phyloP scores from a whole-genome alignment of 768 basidiomycete genomes.

The Lactarius vividus region DNA sequence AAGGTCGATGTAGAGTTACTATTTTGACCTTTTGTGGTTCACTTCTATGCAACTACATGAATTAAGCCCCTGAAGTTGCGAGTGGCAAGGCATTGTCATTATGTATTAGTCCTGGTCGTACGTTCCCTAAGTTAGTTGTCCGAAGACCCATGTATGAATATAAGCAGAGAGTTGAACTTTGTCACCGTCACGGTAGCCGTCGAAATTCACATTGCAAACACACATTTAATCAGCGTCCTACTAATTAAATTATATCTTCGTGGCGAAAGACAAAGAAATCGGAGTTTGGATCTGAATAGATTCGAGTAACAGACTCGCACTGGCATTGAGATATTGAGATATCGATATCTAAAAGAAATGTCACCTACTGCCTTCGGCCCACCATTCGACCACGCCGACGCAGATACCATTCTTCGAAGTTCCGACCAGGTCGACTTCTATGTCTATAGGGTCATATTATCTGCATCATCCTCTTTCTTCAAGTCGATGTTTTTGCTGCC shows the following conservation, averaged over 20 bases:
- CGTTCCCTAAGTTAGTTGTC: background rate
- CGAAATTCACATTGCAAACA: no score
- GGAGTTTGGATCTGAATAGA: no score
- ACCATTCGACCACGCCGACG: background rate
- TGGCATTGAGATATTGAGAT: no score
- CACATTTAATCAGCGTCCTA: no score
- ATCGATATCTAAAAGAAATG: background rate
- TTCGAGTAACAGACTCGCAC: no score
- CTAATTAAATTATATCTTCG: no score
- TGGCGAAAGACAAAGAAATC: no score
- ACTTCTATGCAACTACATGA: background rate
- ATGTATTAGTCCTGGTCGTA: background rate
- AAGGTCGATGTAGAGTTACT: background rate
- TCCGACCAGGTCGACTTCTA: slow-evolving; percentile 13
- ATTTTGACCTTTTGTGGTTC: background rate
- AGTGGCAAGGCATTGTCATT: background rate
- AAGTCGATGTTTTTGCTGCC: slow-evolving; percentile 1
- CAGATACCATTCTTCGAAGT: slow-evolving; percentile 8
- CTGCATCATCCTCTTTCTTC: slow-evolving; percentile 16
- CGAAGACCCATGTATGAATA: background rate
- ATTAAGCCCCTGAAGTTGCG: background rate
- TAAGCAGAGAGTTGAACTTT: background rate
- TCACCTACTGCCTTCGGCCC: background rate
- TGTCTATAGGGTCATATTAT: slow-evolving; percentile 10
- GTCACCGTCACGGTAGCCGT: no score